Evolutionary conservation across 1,139 yeast genomes (phyloP).

Genomic region (Komagataea norvegica): DNA sequence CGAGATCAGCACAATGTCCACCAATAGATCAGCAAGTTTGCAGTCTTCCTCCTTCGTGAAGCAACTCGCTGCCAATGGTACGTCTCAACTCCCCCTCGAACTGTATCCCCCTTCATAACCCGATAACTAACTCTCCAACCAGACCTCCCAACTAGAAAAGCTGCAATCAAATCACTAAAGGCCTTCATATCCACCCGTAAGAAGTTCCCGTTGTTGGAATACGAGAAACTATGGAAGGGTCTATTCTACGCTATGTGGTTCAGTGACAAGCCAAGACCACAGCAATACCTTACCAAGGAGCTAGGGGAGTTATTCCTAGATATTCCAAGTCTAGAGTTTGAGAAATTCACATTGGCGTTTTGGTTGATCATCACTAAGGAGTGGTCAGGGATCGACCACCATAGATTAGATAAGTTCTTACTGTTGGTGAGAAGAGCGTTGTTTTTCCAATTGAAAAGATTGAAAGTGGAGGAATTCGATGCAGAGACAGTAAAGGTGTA

Average conservation of each 20-base stretch:
- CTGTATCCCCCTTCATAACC: too few species aligned
- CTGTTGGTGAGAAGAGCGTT: slow-evolving; percentile 74
- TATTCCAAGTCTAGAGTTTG: slow-evolving; percentile 38
- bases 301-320: slow-evolving; percentile 56
- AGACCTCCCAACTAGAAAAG: slow-evolving; percentile 66
- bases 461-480: slow-evolving; percentile 56
- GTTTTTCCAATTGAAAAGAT: slow-evolving; percentile 56
- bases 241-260: slow-evolving; percentile 94
- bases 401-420: slow-evolving; percentile 84
- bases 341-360: slow-evolving; percentile 64
- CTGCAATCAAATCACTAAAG: slow-evolving; percentile 65
- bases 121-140: slow-evolving; percentile 10
- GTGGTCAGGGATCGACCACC: slow-evolving; percentile 81
- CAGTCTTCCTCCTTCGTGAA: slow-evolving; percentile 57
- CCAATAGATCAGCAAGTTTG: slow-evolving; percentile 3
- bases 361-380: slow-evolving; percentile 78
- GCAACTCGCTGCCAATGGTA: slow-evolving; percentile 75
- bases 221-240: slow-evolving; percentile 91
- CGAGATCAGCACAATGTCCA: too few species aligned
- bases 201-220: slow-evolving; percentile 46
- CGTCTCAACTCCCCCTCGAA: too few species aligned
- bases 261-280: slow-evolving; percentile 89
- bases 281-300: slow-evolving; percentile 73
- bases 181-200: slow-evolving; percentile 46
- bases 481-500: slow-evolving; percentile 43